phyloP scores from a whole-genome alignment of 352 stramenopile genomes.

The Phytophthora meadii region DNA sequence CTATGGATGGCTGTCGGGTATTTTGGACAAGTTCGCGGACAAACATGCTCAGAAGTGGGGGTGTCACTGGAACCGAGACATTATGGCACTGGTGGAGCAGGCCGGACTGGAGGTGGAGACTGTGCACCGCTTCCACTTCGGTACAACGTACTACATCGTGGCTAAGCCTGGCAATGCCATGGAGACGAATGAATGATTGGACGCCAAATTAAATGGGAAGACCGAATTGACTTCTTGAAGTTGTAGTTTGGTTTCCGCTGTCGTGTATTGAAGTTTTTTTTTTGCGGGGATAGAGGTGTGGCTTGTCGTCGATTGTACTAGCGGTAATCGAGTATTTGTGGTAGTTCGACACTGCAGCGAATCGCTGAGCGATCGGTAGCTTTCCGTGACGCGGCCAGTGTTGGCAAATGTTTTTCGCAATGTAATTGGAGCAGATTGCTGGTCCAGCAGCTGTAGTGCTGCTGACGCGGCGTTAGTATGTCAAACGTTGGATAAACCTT shows the following conservation, averaged over 20 bases:
- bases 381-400: constrained; percentile 1
- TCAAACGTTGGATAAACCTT: neutral
- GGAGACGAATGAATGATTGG: neutral
- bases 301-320: neutral
- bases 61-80: constrained; percentile 97
- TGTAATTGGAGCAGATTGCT: neutral
- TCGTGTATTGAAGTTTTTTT: neutral
- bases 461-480: neutral
- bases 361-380: neutral
- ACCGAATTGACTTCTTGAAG: neutral
- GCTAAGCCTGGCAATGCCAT: constrained; percentile 42
- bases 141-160: constrained; percentile 94
- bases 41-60: constrained; percentile 95
- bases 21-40: constrained; percentile 94
- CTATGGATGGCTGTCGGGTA: constrained; percentile 89
- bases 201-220: neutral
- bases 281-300: too few relatives aligned
- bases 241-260: neutral
- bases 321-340: neutral
- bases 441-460: neutral
- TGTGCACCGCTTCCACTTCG: constrained; percentile 94
- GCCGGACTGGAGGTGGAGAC: constrained; percentile 89
- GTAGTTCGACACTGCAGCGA: neutral
- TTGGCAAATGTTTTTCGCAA: neutral
- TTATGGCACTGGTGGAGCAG: constrained; percentile 86